Evolutionary conservation across 805 yeast genomes (phyloP).

Genomic region (Saccharomycopsis olivae): DNA sequence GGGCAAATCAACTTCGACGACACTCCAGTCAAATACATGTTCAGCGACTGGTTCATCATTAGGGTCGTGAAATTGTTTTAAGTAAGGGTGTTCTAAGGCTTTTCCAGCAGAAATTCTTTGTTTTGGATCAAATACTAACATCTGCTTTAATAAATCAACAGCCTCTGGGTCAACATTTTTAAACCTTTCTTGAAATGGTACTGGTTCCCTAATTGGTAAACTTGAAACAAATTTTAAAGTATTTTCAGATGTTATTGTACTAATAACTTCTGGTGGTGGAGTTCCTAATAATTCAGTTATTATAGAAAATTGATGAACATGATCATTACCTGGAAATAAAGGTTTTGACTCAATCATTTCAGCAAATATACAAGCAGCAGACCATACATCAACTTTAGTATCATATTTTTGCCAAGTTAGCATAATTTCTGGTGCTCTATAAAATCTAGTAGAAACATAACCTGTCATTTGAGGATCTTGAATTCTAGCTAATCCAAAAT

Average conservation of each 20-base stretch:
- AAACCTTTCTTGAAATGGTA: conserved; percentile 76
- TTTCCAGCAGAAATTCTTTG: conserved; percentile 89
- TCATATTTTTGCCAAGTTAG: conserved; percentile 97
- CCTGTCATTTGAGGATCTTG: conserved; percentile 99
- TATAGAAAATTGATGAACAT: conserved; percentile 94
- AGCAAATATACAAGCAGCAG: conserved; percentile 94
- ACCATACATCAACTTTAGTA: conserved; percentile 95
- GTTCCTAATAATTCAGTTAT: conserved; percentile 94
- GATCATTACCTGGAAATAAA: conserved; percentile 95
- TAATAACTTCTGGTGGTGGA: conserved; percentile 92
- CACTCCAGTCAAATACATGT: conserved; percentile 93
- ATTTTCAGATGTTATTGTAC: conserved; percentile 92
- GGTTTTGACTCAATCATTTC: conserved; percentile 98
- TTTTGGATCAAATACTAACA: conserved; percentile 92
- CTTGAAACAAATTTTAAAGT: conserved; percentile 90
- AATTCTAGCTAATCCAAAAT: conserved; percentile 90
- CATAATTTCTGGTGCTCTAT: conserved; percentile 98
- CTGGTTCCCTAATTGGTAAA: conserved; percentile 86
- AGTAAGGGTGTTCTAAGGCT: conserved; percentile 81
- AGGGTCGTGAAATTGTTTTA: conserved; percentile 95
- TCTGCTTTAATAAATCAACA: conserved; percentile 73
- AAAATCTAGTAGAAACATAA: conserved; percentile 89
- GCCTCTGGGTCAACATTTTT: conserved; percentile 75
- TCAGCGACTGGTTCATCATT: conserved; percentile 94
- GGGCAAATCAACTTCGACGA: conserved; percentile 94